A percentile compares a stretch with the other conserved stretches of the same genome.
phyloP scores from a whole-genome alignment of 441 rosid genomes.

The Brassica hybrid region DNA sequence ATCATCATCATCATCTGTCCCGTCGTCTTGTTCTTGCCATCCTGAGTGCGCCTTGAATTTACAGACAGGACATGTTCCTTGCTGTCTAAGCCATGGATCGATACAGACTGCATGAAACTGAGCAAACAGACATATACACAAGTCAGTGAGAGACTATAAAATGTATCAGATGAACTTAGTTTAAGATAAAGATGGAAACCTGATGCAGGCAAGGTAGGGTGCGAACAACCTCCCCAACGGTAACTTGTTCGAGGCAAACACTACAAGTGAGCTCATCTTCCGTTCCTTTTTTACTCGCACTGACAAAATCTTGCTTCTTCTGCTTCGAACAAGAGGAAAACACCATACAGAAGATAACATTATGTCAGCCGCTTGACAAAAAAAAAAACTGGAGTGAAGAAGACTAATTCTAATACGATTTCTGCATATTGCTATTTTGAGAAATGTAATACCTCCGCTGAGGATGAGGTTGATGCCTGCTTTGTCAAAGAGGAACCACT shows the following conservation, averaged over 20 bases:
- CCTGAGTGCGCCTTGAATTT: slow-evolving; percentile 75
- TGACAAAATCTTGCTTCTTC: slow-evolving; percentile 60
- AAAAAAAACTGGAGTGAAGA: not conserved
- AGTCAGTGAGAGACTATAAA: not conserved
- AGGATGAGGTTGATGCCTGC: slow-evolving; percentile 13
- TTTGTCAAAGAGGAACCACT: slow-evolving; percentile 1
- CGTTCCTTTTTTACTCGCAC: slow-evolving; percentile 50
- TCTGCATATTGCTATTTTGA: not conserved
- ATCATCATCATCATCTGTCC: slow-evolving; percentile 45
- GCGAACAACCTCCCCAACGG: slow-evolving; percentile 73
- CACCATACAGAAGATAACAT: not conserved
- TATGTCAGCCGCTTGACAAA: slow-evolving; percentile 41
- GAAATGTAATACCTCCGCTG: not conserved
- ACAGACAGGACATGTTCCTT: slow-evolving; percentile 96
- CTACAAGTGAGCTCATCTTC: slow-evolving; percentile 83
- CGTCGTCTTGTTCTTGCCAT: slow-evolving; percentile 60
- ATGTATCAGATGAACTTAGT: not conserved
- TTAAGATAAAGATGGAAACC: slow-evolving; percentile 44
- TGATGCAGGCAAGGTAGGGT: slow-evolving; percentile 87
- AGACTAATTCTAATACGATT: not conserved
- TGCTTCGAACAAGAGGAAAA: slow-evolving; percentile 36
- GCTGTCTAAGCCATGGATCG: slow-evolving; percentile 88
- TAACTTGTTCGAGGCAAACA: slow-evolving; percentile 93
- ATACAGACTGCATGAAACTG: slow-evolving; percentile 95
- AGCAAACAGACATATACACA: slow-evolving; percentile 18